Base-by-base conservation (phyloP, 331 rosid species). In the Phaseolus coccineus region DNA sequence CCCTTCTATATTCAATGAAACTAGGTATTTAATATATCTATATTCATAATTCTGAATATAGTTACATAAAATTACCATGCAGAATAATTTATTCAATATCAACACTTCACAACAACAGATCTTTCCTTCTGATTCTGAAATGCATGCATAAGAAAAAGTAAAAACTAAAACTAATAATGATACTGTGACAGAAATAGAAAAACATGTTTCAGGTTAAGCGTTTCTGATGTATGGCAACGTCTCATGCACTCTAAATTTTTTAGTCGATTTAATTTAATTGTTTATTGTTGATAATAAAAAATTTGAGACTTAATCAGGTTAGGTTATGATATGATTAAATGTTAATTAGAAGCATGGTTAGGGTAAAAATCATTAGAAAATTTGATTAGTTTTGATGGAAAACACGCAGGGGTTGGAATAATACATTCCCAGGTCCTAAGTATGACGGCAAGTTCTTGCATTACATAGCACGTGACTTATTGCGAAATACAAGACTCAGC, bases 381-480 rank as follows among this genome's bases (percentile, higher is more conserved):
- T 71, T 37, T 39, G 27, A 74, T 13, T 14, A 6, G 4, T 62
- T 31, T 30, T 13, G 68, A 31, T 31, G 5, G 4, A 2, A 48
- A 5, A 1, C 53, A 62, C 71, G 83, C 66, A 80, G 83, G 0
- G 47, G 46, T 33, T 71, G 78, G 78, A 6, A 11, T 25, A 14
- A n/a, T 59, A 0, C n/a, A 15, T 70, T 3, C 28, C 51, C 16
- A 15, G 75, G 79, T 51, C 79, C 86, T 7, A 63, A 63, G 77
- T 64, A 62, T 47, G 69, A 81, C 5, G 85, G 87, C 0, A 11
- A 81, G 64, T 68, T 39, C 46, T 57, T 84, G 16, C 88, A 27
- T 40, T 3, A 15, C 2, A 12, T 35, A 30, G 3, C 55, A 6
- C 25, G 82, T 11, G 51, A 67, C 0, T 0, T 77, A 5, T 22